A percentile compares a stretch with the other conserved stretches of the same genome.
These are phyloP conservation scores for Citropsis articulata DNA, from an alignment of 345 rosid species.

Conservation along the genomic window DNA sequence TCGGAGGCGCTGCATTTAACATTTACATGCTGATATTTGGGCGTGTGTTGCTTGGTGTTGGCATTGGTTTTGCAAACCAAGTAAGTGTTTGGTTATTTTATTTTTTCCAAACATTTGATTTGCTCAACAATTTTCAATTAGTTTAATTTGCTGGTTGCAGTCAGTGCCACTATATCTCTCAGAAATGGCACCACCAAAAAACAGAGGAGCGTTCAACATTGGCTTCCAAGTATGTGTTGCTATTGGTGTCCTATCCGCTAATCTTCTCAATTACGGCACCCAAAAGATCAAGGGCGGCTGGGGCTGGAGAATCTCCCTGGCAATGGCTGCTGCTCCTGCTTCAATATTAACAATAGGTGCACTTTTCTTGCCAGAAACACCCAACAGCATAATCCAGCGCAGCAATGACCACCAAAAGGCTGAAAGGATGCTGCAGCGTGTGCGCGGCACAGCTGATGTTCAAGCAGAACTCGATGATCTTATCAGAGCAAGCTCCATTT, in stretches of 20 bases:
- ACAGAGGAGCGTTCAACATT: constrained; percentile 75
- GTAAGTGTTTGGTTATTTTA: constrained; percentile 20
- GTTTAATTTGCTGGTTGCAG: constrained; percentile 23
- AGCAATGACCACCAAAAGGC: constrained; percentile 35
- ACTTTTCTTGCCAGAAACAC: constrained; percentile 67
- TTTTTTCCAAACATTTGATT: too few relatives aligned
- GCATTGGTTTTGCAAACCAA: constrained; percentile 80
- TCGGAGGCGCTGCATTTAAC: constrained; percentile 52
- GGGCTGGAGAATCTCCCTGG: constrained; percentile 79
- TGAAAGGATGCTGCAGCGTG: constrained; percentile 41
- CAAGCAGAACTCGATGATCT: constrained; percentile 64
- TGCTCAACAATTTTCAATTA: neutral
- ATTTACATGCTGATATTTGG: constrained; percentile 64
- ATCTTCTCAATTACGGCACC: constrained; percentile 55
- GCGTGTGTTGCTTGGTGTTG: constrained; percentile 64
- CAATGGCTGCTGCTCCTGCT: constrained; percentile 67
- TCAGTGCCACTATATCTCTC: constrained; percentile 84
- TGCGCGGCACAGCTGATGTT: constrained; percentile 58
- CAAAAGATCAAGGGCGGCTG: constrained; percentile 58
- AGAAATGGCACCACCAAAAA: constrained; percentile 76
- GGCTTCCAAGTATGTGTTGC: constrained; percentile 67
- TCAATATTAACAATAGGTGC: constrained; percentile 57
- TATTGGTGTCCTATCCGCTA: constrained; percentile 57
- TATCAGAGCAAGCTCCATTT: constrained; percentile 33
- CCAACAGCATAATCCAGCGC: constrained; percentile 62